These are phyloP conservation scores for Paracorniculantispora psalliotae DNA, from an alignment of 2,329 filamentous ascomycete genomes.

Conservation along the genomic window DNA sequence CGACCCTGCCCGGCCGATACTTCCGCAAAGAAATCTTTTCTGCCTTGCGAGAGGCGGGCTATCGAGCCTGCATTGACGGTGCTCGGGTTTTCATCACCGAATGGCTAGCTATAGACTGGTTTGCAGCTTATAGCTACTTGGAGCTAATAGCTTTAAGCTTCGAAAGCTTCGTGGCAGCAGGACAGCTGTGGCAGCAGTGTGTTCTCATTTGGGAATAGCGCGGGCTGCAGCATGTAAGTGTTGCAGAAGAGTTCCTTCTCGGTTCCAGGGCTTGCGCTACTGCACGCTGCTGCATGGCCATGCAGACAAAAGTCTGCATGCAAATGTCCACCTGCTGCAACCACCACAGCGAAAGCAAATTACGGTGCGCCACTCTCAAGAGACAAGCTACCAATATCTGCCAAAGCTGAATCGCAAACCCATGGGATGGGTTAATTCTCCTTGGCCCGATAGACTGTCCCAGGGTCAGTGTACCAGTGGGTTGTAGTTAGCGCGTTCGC, in stretches of 20 bases:
- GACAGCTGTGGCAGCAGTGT: background rate
- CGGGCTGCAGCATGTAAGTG: conserved; percentile 3
- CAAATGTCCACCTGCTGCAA: background rate
- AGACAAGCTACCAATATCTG: background rate
- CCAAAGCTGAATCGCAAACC: background rate
- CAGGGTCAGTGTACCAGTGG: background rate
- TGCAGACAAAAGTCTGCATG: background rate
- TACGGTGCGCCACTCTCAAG: background rate
- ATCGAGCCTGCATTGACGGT: background rate
- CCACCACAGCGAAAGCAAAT: background rate
- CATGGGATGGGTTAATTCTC: background rate
- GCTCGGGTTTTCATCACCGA: background rate
- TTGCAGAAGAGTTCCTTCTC: background rate
- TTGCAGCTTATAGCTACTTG: background rate
- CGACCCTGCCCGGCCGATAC: background rate
- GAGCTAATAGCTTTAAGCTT: background rate
- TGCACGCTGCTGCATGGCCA: background rate
- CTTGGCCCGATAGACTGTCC: background rate
- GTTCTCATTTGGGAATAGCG: background rate
- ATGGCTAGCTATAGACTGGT: background rate
- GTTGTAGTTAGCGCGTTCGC: too few relatives aligned
- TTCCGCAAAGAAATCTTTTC: background rate
- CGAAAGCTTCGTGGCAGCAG: background rate
- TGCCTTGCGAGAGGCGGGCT: background rate
- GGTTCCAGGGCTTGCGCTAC: background rate